A percentile compares a stretch with the other conserved stretches of the same genome.
These are phyloP conservation scores for Medicago truncatula DNA, from an alignment of 306 rosid species.

Conservation along the genomic window DNA sequence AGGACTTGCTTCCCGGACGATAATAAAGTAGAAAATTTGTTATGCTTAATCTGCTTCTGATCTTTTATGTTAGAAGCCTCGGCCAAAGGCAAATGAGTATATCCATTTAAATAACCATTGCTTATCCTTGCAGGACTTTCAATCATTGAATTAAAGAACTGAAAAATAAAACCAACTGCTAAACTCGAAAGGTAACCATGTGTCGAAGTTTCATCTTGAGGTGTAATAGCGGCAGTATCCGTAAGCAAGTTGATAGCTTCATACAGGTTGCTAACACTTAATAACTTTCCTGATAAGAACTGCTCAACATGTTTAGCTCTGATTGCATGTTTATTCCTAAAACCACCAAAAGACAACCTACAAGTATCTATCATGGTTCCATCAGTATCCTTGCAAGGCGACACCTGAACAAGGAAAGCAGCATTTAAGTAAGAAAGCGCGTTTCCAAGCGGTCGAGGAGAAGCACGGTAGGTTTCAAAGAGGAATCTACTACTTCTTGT, in stretches of 20 bases:
- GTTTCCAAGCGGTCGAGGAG: constrained; percentile 87
- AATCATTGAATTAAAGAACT: constrained; percentile 65
- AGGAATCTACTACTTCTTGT: constrained; percentile 41
- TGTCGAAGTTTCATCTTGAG: constrained; percentile 57
- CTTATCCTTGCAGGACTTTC: constrained; percentile 41
- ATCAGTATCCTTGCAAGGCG: constrained; percentile 51
- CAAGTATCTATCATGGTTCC: constrained; percentile 57
- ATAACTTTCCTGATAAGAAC: constrained; percentile 61
- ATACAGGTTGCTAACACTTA: constrained; percentile 52
- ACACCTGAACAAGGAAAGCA: constrained; percentile 74
- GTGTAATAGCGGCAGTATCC: constrained; percentile 45
- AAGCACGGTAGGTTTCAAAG: constrained; percentile 81
- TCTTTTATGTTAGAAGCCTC: constrained; percentile 28
- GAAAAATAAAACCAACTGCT: constrained; percentile 71
- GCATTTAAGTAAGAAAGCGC: constrained; percentile 76
- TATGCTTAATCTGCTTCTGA: constrained; percentile 11
- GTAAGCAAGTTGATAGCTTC: constrained; percentile 62
- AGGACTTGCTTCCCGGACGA: constrained; percentile 71
- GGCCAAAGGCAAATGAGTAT: not conserved
- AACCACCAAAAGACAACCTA: constrained; percentile 76
- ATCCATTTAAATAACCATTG: constrained; percentile 39
- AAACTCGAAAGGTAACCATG: constrained; percentile 73
- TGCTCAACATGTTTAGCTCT: constrained; percentile 74
- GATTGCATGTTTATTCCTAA: constrained; percentile 71
- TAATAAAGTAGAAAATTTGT: constrained; percentile 44